Evolutionary conservation across 2,329 filamentous ascomycete species (phyloP).

Genomic region (Colletotrichum eleusines): DNA sequence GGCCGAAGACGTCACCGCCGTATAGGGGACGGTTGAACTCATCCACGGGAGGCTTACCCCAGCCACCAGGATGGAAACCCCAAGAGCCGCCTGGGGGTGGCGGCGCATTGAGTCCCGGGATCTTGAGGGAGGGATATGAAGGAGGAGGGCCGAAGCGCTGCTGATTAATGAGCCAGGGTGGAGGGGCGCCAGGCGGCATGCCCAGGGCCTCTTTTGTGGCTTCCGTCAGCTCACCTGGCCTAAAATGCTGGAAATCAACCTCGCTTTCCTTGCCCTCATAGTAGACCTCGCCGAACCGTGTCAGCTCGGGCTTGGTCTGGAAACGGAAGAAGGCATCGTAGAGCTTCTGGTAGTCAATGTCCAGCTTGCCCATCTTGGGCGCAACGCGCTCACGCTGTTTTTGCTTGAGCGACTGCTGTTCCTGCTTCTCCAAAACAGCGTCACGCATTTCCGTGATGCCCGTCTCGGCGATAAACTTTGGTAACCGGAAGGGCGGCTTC

Average conservation of each 20-base stretch:
- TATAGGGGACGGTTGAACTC: slow-evolving; percentile 93
- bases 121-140: slow-evolving; percentile 94
- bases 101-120: slow-evolving; percentile 93
- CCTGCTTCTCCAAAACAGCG: slow-evolving; percentile 94
- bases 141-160: slow-evolving; percentile 94
- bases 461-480: slow-evolving; percentile 97
- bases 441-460: slow-evolving; percentile 99
- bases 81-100: slow-evolving; percentile 89
- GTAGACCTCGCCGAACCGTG: slow-evolving; percentile 97
- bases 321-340: slow-evolving; percentile 99
- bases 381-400: slow-evolving; percentile 95
- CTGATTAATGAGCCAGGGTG: slow-evolving; percentile 97
- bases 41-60: slow-evolving; percentile 95
- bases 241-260: slow-evolving; percentile 90
- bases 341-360: slow-evolving; percentile 98
- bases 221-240: slow-evolving; percentile 90
- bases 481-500: slow-evolving; percentile 91
- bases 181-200: slow-evolving; percentile 91
- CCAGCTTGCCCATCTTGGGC: slow-evolving; percentile 95
- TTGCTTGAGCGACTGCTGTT: slow-evolving; percentile 90
- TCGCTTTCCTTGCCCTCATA: slow-evolving; percentile 99
- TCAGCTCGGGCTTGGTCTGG: slow-evolving; percentile 94
- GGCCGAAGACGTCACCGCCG: slow-evolving; percentile 94
- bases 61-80: slow-evolving; percentile 96
- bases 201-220: slow-evolving; percentile 92